phyloP scores from a whole-genome alignment of 805 yeast genomes.

The Yarrowia sp. region DNA sequence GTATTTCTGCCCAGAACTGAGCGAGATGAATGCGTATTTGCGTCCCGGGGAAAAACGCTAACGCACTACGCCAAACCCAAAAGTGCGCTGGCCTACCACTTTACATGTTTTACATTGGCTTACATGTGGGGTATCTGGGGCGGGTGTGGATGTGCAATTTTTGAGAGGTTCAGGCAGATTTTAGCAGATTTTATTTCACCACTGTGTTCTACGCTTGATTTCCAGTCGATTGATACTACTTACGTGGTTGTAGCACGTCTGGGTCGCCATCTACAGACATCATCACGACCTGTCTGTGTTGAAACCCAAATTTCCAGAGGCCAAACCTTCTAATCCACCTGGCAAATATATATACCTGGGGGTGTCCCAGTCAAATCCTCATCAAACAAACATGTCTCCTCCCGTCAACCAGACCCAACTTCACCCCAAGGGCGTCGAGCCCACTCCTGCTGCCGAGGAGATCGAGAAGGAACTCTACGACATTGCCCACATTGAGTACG shows the following conservation, averaged over 20 bases:
- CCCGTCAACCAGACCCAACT: slow-evolving; percentile 44
- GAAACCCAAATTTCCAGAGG: no score
- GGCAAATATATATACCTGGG: slow-evolving; percentile 19
- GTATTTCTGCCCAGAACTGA: no score
- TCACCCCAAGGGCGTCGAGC: slow-evolving; percentile 46
- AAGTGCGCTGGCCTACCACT: neutral
- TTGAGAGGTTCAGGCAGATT: no score
- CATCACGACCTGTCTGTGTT: no score
- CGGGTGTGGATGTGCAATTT: no score
- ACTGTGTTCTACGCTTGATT: no score
- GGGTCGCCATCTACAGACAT: no score
- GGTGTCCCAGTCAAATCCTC: neutral
- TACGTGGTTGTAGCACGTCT: no score
- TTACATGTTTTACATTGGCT: slow-evolving; percentile 25
- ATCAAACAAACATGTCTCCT: slow-evolving; percentile 36
- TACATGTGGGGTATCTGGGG: slow-evolving; percentile 26
- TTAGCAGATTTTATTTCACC: no score
- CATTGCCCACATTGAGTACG: slow-evolving; percentile 45
- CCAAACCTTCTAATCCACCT: no score
- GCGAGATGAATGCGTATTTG: no score
- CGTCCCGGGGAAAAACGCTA: neutral
- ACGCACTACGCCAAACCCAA: neutral
- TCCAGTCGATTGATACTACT: no score
- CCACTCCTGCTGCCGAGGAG: slow-evolving; percentile 42
- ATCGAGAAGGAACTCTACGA: slow-evolving; percentile 44